Base-by-base conservation (phyloP, 2,329 filamentous ascomycete species). In the Neospermospora avenae region DNA sequence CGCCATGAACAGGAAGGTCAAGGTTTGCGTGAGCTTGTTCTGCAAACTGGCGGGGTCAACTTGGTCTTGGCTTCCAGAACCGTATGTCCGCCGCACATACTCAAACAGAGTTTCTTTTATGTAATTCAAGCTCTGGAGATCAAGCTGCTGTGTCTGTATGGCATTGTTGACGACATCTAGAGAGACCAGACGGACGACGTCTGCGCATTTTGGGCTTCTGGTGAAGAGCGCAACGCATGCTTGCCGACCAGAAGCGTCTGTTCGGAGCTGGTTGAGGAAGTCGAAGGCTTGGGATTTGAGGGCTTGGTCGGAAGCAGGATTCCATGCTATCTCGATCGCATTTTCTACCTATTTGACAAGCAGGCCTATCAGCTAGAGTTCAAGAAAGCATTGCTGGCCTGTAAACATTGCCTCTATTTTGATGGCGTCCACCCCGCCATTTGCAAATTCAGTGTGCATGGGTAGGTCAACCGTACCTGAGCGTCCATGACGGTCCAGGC, bases 21-120 rank as follows among this genome's bases (percentile, higher is more conserved):
- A 79, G 13, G 93, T 96, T 77, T 99, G 95, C 48, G 93, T 93
- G 67, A 99, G 85, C 77, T 99, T 99, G 78, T 98, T 99, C 77
- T 98, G 93, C 45, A 99, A 87, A 66, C 84, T 84, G 24, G 85
- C 74, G 8, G 87, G 84, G 73, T 99, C 95, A 64, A 87, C 77
- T 55, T 79, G 75, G 60, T 81, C 79, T 58, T 83, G 81, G 34
- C 65, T 70, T 10, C 78, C 75, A 35, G 78, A 78, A 41, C 85
- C 83, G 74, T 97, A 98, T 52, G 83, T 85, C 69, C 88, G 84
- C 66, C 85, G 85, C 62, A 95, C 82, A 75, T 98, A 97, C 68
- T 85, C 83, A 77, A 96, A 81, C 66, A 99, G 79, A 46, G 85
- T 89, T 68, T 95, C 87, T 74, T 90, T 92, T 69, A 98, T 84